Evolutionary conservation across 768 basidiomycete genomes (phyloP).

Genomic region (Boletus speciosus): DNA sequence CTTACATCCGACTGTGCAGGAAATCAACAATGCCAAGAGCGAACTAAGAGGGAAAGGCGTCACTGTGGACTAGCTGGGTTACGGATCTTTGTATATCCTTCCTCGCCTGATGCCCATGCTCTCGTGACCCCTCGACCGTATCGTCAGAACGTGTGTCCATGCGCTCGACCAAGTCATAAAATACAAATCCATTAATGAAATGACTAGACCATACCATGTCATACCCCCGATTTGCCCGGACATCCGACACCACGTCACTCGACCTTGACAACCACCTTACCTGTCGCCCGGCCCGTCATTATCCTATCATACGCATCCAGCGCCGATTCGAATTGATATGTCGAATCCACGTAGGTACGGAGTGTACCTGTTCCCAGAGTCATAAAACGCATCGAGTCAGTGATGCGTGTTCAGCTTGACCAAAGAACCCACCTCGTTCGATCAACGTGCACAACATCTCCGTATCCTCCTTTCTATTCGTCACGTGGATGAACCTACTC

Average conservation of each 20-base stretch:
- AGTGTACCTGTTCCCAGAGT: conserved; percentile 37
- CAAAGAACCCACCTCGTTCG: conserved; percentile 36
- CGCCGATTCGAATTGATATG: conserved; percentile 52
- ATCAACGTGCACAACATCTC: conserved; percentile 36
- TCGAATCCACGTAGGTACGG: conserved; percentile 56
- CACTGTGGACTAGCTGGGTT: conserved; percentile 45
- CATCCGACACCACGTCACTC: conserved; percentile 16
- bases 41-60: conserved; percentile 59
- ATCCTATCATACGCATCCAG: conserved; percentile 60
- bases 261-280: conserved; percentile 64
- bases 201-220: too few relatives aligned
- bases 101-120: too few relatives aligned
- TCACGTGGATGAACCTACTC: conserved; percentile 11
- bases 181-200: too few relatives aligned
- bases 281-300: conserved; percentile 52
- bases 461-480: conserved; percentile 35
- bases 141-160: too few relatives aligned
- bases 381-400: not conserved
- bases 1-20: conserved; percentile 35
- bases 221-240: not conserved
- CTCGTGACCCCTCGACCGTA: too few relatives aligned
- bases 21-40: conserved; percentile 56
- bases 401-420: not conserved
- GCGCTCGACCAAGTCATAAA: too few relatives aligned
- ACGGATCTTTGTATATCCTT: not conserved